Evolutionary conservation across 2,329 filamentous ascomycete species (phyloP).

Genomic region (Claviceps pusilla): DNA sequence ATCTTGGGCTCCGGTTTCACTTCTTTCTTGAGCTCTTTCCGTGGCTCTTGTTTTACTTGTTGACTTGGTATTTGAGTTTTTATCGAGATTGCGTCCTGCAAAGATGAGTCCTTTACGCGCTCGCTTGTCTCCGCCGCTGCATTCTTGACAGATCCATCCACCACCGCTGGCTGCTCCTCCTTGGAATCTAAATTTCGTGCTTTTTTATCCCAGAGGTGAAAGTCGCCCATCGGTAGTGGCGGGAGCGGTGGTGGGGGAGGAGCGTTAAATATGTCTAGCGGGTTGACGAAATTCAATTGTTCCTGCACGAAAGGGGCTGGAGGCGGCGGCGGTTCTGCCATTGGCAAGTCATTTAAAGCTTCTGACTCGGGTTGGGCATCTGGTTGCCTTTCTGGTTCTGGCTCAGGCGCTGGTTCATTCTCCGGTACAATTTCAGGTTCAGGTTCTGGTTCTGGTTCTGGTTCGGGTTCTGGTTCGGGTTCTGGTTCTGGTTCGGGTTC

Average conservation of each 20-base stretch:
- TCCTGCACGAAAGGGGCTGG: constrained; percentile 4
- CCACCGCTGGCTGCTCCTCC: constrained; percentile 5
- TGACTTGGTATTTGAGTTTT: constrained; percentile 4
- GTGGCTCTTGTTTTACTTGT: constrained; percentile 6
- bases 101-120: constrained; percentile 4
- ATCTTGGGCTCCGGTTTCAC: constrained; percentile 7
- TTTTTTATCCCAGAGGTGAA: constrained; percentile 8
- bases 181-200: constrained; percentile 2
- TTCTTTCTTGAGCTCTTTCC: constrained; percentile 1
- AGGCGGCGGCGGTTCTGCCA: neutral
- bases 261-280: constrained; percentile 22
- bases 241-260: constrained; percentile 14
- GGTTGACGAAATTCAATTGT: constrained; percentile 21
- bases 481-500: neutral
- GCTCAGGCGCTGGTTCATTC: neutral
- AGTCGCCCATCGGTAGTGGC: constrained; percentile 12
- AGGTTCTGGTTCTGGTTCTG: neutral
- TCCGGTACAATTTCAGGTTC: neutral
- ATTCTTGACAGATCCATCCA: neutral
- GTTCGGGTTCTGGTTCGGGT: neutral
- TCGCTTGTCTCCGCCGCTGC: neutral
- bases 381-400: neutral
- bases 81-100: constrained; percentile 6
- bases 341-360: neutral
- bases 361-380: neutral